Evolutionary conservation across 2,329 filamentous ascomycete species (phyloP), one percentile per base, ranked within the genome.

Genomic region (Gnomoniopsis smithogilvyi): DNA sequence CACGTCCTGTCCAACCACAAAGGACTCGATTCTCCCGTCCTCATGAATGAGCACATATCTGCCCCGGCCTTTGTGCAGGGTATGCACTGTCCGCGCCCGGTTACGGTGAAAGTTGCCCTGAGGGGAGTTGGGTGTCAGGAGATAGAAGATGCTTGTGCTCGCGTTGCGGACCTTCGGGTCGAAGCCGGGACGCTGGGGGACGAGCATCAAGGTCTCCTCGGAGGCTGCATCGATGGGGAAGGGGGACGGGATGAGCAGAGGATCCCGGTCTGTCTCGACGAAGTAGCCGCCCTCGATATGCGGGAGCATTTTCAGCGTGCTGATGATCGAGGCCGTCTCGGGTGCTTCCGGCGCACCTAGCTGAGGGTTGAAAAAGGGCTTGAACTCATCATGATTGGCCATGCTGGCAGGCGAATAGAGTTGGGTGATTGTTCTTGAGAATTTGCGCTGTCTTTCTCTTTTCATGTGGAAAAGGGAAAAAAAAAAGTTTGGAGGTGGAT

Each of bases 221-320:
- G 74, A 75, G 21, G 74, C 72, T n/a, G 70, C 67, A 1, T 66
- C 64, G 11, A 65, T 64, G 2, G 74, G 74, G 65, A 84, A 85
- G 0, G 83, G 81, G 30, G 84, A 86, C 0, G 83, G 78, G 19
- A 89, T 74, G 2, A 75, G 74, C 15, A 73, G 72, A 2, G 74
- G 65, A 62, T 81, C 76, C 57, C 79, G 76, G 70, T 89, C 84
- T 1, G 85, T 89, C 68, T 87, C 83, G 63, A 71, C 72, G 66
- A 82, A 89, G 73, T 85, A 89, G 49, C 86, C 85, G 54, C 86
- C 86, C 73, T 89, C 85, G 47, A 84, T 78, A 70, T 89, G 85
- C 10, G 77, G 73, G 51, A 74, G 67, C 26, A 88, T 76, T 22
- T 73, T 65, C 51, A 88, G 77, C 21, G 73, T 54, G 12, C 60